These are phyloP conservation scores for Thelonectria blattea DNA, from an alignment of 2,329 filamentous ascomycete species.

Conservation along the genomic window DNA sequence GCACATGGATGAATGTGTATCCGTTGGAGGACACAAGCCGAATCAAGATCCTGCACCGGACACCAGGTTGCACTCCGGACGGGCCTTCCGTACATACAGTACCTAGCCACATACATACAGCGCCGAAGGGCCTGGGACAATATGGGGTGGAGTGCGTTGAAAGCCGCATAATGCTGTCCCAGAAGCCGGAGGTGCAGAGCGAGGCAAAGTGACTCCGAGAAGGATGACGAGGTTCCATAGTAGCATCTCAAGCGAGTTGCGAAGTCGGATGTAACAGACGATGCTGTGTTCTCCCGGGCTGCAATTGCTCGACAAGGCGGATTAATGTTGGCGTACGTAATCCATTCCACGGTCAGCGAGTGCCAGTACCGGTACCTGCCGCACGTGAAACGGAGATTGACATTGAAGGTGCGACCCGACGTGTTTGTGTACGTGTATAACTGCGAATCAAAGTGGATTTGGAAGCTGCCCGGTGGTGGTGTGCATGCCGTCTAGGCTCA, in stretches of 20 bases:
- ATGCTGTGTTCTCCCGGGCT: neutral
- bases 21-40: neutral
- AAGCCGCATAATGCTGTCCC: neutral
- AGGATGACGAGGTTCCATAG: neutral
- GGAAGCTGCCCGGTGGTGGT: neutral
- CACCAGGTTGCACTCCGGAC: conserved; percentile 5
- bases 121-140: neutral
- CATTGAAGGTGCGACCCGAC: neutral
- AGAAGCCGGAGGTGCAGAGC: no score
- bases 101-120: neutral
- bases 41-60: conserved; percentile 4
- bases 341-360: neutral
- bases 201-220: neutral
- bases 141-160: neutral
- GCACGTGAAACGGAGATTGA: conserved; percentile 9
- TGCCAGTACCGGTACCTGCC: conserved; percentile 13
- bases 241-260: neutral
- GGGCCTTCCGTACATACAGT: neutral
- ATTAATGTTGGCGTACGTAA: conserved; percentile 7
- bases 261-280: neutral
- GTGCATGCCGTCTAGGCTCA: neutral
- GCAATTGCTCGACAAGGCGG: neutral
- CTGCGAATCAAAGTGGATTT: neutral
- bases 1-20: neutral
- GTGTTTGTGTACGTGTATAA: neutral